Conservation (phyloP, 192 early-diverging fungal species). For the Backusella westeae region DNA sequence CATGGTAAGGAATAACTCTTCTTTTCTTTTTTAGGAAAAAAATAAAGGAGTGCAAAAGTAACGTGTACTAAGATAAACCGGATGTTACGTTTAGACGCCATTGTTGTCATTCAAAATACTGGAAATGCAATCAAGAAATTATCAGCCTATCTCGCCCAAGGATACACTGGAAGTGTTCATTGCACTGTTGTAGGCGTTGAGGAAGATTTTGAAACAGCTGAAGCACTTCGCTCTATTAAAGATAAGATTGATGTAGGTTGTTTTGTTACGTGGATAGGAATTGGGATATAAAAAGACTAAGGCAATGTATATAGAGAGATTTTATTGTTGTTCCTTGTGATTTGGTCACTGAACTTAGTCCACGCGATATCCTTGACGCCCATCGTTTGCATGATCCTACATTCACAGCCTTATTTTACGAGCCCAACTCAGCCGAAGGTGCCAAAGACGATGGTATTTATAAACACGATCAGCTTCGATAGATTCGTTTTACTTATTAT, state of each 20-base stretch:
- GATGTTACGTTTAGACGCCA: conserved; percentile 56
- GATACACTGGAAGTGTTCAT: conserved; percentile 61
- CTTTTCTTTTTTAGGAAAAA: background rate
- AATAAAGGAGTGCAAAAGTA: background rate
- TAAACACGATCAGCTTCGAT: no score
- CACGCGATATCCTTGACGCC: conserved; percentile 81
- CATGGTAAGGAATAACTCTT: conserved; percentile 17
- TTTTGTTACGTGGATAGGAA: background rate
- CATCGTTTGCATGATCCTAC: conserved; percentile 80
- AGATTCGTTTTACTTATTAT: background rate
- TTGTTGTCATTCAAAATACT: conserved; percentile 65
- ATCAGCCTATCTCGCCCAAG: conserved; percentile 57
- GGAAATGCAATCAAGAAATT: conserved; percentile 66
- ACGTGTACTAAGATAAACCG: background rate
- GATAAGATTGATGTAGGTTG: conserved; percentile 77
- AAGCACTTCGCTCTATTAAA: conserved; percentile 75
- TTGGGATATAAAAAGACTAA: background rate
- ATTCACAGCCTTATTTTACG: conserved; percentile 81
- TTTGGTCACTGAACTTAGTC: conserved; percentile 79
- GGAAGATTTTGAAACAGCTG: conserved; percentile 76
- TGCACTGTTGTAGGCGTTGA: conserved; percentile 63
- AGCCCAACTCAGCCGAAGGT: conserved; percentile 70
- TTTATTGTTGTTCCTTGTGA: conserved; percentile 94
- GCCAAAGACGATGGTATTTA: conserved; percentile 48
- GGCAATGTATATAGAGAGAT: conserved; percentile 54